A percentile compares a stretch with the other conserved stretches of the same genome.
phyloP scores from a whole-genome alignment of 352 stramenopile genomes.

The Phytophthora chlamydospora region DNA sequence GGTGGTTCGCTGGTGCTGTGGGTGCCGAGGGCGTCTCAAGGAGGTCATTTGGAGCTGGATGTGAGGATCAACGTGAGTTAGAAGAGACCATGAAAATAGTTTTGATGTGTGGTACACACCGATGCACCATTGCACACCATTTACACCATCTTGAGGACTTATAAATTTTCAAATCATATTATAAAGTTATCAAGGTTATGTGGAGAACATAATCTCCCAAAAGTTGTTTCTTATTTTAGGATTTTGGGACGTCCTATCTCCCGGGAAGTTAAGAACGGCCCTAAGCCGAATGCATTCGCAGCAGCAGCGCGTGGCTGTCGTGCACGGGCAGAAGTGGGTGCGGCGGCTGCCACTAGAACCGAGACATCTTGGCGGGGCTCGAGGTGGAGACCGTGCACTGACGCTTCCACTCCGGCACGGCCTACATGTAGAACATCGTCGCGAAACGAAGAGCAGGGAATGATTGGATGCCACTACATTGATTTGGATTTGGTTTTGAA shows the following conservation, averaged over 20 bases:
- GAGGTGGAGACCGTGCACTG: constrained; percentile 83
- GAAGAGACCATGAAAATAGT: neutral
- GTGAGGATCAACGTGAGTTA: constrained; percentile 51
- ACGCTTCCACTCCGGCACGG: constrained; percentile 96
- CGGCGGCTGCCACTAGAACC: constrained; percentile 97
- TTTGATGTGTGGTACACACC: constrained; percentile 1
- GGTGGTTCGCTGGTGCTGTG: constrained; percentile 22
- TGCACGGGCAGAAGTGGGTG: constrained; percentile 95
- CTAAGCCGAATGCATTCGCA: too few relatives aligned
- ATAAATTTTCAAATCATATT: too few relatives aligned
- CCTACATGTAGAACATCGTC: constrained; percentile 93
- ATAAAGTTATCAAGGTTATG: too few relatives aligned
- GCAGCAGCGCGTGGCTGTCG: constrained; percentile 90
- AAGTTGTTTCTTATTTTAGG: too few relatives aligned
- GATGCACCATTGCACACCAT: too few relatives aligned
- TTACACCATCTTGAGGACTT: too few relatives aligned
- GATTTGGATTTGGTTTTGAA: too few relatives aligned
- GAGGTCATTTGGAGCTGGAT: constrained; percentile 45
- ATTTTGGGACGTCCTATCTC: constrained; percentile 84
- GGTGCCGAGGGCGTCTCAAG: constrained; percentile 33
- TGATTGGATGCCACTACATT: constrained; percentile 3
- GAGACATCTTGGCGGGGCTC: constrained; percentile 92
- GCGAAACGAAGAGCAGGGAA: neutral
- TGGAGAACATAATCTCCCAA: too few relatives aligned
- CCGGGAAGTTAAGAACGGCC: too few relatives aligned